phyloP scores from a whole-genome alignment of 1,284 basidiomycete species.

The Phaffia rhodozyma region DNA sequence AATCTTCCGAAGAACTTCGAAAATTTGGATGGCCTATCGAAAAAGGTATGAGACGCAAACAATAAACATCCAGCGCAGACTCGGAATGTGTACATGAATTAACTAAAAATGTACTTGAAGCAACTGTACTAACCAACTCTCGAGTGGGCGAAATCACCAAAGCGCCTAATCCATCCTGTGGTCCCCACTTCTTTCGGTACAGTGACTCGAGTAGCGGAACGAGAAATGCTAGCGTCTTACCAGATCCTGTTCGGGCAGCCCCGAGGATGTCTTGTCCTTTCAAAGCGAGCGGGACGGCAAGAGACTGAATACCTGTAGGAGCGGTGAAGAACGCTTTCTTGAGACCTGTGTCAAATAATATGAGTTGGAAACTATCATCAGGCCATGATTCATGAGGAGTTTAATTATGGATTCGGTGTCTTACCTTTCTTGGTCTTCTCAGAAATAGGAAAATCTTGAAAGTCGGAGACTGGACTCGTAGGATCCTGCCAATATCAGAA shows the following conservation, averaged over 20 bases:
- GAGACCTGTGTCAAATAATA: constrained; percentile 46
- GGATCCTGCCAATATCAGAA: constrained; percentile 3
- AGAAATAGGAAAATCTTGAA: constrained; percentile 13
- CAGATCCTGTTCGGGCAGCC: constrained; percentile 66
- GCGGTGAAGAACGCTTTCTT: constrained; percentile 72
- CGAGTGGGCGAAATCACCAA: constrained; percentile 90
- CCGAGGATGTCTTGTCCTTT: constrained; percentile 61
- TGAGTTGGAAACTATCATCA: neutral
- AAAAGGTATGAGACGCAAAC: neutral
- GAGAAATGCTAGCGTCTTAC: constrained; percentile 72
- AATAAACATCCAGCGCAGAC: neutral
- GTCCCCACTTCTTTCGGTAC: constrained; percentile 63
- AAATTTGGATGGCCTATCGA: constrained; percentile 81
- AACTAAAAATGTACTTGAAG: neutral
- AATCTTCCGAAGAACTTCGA: constrained; percentile 84
- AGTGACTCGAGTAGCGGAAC: constrained; percentile 64
- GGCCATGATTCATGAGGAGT: neutral
- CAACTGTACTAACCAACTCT: constrained; percentile 55
- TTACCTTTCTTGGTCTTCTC: constrained; percentile 17
- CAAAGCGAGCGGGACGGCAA: constrained; percentile 51
- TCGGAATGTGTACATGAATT: neutral
- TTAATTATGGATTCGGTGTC: neutral
- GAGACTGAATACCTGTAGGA: constrained; percentile 70
- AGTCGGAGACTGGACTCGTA: constrained; percentile 1
- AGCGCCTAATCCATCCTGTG: constrained; percentile 75